These are phyloP conservation scores for Pleurotus giganteus DNA, from an alignment of 768 basidiomycete genomes.

Conservation along the genomic window DNA sequence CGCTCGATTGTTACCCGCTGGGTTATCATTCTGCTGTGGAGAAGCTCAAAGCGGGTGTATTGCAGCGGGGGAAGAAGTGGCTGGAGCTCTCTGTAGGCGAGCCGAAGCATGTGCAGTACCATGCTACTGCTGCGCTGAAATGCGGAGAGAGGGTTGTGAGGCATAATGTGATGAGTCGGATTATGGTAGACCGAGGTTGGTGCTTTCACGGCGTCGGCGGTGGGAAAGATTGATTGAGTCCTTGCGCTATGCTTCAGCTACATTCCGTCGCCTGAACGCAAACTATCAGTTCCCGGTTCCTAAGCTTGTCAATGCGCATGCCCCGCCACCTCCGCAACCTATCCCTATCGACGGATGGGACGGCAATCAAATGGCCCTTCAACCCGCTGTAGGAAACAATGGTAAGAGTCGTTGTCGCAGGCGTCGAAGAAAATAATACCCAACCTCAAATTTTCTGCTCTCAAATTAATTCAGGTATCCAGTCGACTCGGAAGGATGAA, in stretches of 20 bases:
- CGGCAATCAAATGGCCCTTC: slow-evolving; percentile 17
- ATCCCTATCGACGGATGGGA: slow-evolving; percentile 12
- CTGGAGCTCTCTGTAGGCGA: slow-evolving; percentile 30
- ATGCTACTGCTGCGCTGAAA: slow-evolving; percentile 29
- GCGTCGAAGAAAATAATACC: neutral
- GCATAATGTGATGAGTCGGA: slow-evolving; percentile 54
- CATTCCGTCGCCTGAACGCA: slow-evolving; percentile 51
- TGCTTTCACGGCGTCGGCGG: neutral
- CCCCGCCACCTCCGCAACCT: slow-evolving; percentile 2
- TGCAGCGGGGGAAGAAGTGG: slow-evolving; percentile 59
- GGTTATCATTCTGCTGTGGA: slow-evolving; percentile 46
- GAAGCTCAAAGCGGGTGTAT: slow-evolving; percentile 36
- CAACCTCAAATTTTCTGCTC: neutral
- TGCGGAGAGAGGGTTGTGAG: slow-evolving; percentile 34
- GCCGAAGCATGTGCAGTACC: slow-evolving; percentile 2
- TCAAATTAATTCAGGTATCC: neutral
- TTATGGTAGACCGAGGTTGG: slow-evolving; percentile 60
- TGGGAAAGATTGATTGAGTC: no score
- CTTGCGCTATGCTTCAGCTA: no score
- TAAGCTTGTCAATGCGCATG: slow-evolving; percentile 15
- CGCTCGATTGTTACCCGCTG: slow-evolving; percentile 52
- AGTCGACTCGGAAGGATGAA: neutral
- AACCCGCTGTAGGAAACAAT: neutral
- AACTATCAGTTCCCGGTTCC: slow-evolving; percentile 46
- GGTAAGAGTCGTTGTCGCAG: neutral